Percentiles rank a stretch among this genome's conserved stretches.
Evolutionary conservation across 345 rosid genomes (phyloP).

Genomic region (Balakata baccata): DNA sequence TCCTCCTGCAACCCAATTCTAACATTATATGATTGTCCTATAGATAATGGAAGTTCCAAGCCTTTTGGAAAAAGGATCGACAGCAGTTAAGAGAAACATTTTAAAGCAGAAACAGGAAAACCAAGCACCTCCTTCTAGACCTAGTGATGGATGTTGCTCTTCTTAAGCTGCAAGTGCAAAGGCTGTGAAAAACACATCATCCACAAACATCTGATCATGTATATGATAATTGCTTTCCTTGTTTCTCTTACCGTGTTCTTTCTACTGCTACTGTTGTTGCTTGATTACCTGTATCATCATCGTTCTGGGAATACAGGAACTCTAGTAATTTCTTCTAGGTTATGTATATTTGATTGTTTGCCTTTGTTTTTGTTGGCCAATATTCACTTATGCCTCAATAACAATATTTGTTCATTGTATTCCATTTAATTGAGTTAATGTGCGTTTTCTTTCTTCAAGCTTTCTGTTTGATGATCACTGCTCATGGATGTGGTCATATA

Average conservation of each 20-base stretch:
- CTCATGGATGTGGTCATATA: not conserved
- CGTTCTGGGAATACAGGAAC: not conserved
- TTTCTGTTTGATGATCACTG: too few relatives aligned
- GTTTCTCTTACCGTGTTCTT: slow-evolving; percentile 6
- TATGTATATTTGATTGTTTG: slow-evolving; percentile 18
- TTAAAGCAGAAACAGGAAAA: slow-evolving; percentile 65
- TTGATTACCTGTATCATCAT: slow-evolving; percentile 2
- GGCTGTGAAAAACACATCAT: not conserved
- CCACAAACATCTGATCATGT: slow-evolving; percentile 9
- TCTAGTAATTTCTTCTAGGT: slow-evolving; percentile 17
- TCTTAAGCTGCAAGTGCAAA: slow-evolving; percentile 12
- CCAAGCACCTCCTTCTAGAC: slow-evolving; percentile 25
- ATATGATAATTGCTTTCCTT: slow-evolving; percentile 19
- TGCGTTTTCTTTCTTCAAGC: too few relatives aligned
- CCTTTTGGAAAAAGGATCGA: slow-evolving; percentile 89
- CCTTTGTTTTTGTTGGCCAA: slow-evolving; percentile 13
- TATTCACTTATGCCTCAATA: slow-evolving; percentile 7
- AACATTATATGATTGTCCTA: not conserved
- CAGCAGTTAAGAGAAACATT: slow-evolving; percentile 62
- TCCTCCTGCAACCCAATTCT: not conserved
- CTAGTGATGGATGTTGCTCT: slow-evolving; percentile 51
- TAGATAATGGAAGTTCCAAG: slow-evolving; percentile 95
- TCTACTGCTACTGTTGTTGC: not conserved
- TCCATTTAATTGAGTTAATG: not conserved
- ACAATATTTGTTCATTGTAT: slow-evolving; percentile 7